Percentiles rank a stretch among this genome's conserved stretches.
Conservation (phyloP, 441 rosid species). For the Erodium texanum region DNA sequence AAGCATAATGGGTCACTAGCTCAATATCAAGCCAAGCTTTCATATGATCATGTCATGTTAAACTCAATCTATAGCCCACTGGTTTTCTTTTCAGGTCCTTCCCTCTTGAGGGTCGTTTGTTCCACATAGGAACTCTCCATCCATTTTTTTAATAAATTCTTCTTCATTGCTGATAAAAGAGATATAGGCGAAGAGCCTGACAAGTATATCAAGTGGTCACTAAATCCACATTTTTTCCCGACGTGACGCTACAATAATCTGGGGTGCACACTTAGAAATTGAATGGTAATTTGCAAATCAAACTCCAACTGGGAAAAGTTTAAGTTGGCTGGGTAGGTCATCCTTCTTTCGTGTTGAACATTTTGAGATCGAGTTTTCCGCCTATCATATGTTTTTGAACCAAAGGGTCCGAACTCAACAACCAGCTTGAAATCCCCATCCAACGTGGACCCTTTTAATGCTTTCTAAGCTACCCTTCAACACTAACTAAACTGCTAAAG, state of each 20-base stretch:
- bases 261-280: background rate
- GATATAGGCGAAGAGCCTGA: too few species aligned
- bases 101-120: too few species aligned
- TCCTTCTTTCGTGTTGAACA: background rate
- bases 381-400: background rate
- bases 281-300: background rate
- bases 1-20: too few species aligned
- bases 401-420: background rate
- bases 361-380: background rate
- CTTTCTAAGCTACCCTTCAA: slow-evolving; percentile 1
- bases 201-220: too few species aligned
- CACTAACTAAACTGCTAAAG: background rate
- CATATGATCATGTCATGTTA: too few species aligned
- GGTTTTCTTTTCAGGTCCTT: too few species aligned
- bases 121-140: too few species aligned
- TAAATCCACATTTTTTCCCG: too few species aligned
- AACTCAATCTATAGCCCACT: background rate
- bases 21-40: too few species aligned
- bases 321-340: background rate
- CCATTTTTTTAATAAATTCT: too few species aligned
- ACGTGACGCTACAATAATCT: too few species aligned
- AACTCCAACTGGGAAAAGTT: background rate
- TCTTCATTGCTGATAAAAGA: too few species aligned
- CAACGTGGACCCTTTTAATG: background rate
- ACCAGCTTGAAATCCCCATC: slow-evolving; percentile 1